Percentiles rank a stretch among this genome's conserved stretches.
phyloP scores from a whole-genome alignment of 768 basidiomycete species.

The Boletus barrowsii region DNA sequence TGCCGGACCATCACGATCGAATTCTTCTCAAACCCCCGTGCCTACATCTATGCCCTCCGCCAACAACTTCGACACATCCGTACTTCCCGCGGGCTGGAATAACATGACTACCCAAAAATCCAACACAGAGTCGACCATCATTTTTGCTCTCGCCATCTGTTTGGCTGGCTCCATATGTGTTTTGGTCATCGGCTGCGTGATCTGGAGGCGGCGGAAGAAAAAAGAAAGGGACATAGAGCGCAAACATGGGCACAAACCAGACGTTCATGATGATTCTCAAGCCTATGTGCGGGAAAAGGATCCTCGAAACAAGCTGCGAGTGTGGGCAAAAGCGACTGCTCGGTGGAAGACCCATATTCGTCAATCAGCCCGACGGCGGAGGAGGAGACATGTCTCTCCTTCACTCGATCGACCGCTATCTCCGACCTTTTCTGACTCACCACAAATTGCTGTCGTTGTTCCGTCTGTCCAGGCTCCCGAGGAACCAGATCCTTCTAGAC shows the following conservation, averaged over 20 bases:
- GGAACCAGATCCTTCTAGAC: slow-evolving; percentile 4
- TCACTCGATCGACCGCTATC: slow-evolving; percentile 15
- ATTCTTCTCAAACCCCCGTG: slow-evolving; percentile 10
- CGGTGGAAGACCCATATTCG: slow-evolving; percentile 68
- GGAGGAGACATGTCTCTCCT: slow-evolving; percentile 20
- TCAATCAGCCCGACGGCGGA: slow-evolving; percentile 57
- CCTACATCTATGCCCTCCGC: slow-evolving; percentile 15
- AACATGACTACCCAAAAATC: slow-evolving; percentile 11
- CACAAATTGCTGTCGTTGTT: slow-evolving; percentile 1
- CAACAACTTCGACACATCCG: slow-evolving; percentile 19
- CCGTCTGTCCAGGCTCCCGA: slow-evolving; percentile 21
- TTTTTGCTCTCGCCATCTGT: slow-evolving; percentile 57
- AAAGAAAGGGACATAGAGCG: slow-evolving; percentile 52
- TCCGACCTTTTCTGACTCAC: slow-evolving; percentile 14
- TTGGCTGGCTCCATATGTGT: slow-evolving; percentile 60
- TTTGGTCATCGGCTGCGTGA: slow-evolving; percentile 59
- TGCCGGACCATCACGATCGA: neutral
- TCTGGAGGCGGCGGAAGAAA: slow-evolving; percentile 49
- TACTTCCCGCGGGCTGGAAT: slow-evolving; percentile 58
- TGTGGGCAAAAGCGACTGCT: slow-evolving; percentile 64
- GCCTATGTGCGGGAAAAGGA: slow-evolving; percentile 43
- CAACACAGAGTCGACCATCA: slow-evolving; percentile 41
- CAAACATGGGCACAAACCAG: slow-evolving; percentile 31
- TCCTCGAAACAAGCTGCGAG: slow-evolving; percentile 47
- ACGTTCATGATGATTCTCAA: slow-evolving; percentile 22